phyloP scores from a whole-genome alignment of 2,329 filamentous ascomycete species.

The Microdochium trichocladiopsis region DNA sequence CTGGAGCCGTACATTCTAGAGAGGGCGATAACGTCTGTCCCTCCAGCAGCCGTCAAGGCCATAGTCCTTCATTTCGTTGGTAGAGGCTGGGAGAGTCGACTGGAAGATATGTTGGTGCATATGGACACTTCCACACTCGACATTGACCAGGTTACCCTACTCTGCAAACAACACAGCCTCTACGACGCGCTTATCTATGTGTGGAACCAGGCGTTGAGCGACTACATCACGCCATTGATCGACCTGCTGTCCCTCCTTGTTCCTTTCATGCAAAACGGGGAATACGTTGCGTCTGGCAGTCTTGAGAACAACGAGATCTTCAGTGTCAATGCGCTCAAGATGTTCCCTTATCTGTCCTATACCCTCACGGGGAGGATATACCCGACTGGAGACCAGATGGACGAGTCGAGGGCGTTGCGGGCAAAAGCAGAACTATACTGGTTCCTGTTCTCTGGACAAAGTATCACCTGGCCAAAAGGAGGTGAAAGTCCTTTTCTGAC shows the following conservation, averaged over 20 bases:
- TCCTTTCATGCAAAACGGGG: conserved; percentile 49
- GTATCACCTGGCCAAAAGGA: conserved; percentile 65
- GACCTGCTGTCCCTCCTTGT: conserved; percentile 69
- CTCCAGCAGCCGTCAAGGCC: conserved; percentile 78
- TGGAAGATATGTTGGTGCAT: conserved; percentile 93
- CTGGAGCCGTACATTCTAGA: conserved; percentile 86
- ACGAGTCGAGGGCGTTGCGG: conserved; percentile 61
- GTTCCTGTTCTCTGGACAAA: conserved; percentile 85
- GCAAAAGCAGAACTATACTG: conserved; percentile 89
- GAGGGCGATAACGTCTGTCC: conserved; percentile 64
- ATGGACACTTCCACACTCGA: conserved; percentile 88
- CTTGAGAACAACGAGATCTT: conserved; percentile 54
- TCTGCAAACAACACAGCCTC: conserved; percentile 86
- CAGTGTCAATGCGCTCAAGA: conserved; percentile 72
- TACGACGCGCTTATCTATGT: conserved; percentile 96
- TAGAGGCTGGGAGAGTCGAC: conserved; percentile 64
- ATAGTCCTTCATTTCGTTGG: conserved; percentile 75
- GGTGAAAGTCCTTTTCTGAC: conserved; percentile 55
- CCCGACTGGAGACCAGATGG: conserved; percentile 71
- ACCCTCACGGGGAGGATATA: conserved; percentile 86
- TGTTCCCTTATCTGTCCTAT: conserved; percentile 93
- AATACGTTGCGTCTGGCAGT: conserved; percentile 42
- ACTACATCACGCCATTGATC: conserved; percentile 86
- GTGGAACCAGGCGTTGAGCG: conserved; percentile 84
- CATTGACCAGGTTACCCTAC: conserved; percentile 80